These are phyloP conservation scores for Solanum sejunctum DNA, from an alignment of 257 asterid species.

Conservation along the genomic window DNA sequence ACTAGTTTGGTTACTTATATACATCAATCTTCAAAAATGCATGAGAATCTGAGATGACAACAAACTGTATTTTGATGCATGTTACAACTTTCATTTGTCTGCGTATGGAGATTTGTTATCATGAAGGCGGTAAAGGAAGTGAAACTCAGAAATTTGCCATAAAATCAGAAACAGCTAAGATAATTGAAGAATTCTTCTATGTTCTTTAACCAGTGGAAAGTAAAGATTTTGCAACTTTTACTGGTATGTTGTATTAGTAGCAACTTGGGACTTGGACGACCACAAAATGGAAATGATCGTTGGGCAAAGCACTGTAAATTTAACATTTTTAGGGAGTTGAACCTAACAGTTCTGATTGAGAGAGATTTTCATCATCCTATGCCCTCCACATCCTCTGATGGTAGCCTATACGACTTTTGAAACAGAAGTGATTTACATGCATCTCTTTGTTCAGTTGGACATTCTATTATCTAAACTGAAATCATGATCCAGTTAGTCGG, in stretches of 20 bases:
- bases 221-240: background rate
- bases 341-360: background rate
- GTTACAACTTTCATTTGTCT: background rate
- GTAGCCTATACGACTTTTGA: background rate
- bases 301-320: background rate
- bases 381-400: background rate
- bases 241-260: background rate
- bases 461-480: background rate
- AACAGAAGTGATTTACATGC: background rate
- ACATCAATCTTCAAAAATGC: background rate
- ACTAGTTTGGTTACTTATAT: background rate
- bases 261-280: background rate
- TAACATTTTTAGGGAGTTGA: background rate
- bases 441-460: background rate
- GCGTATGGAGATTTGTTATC: too few relatives aligned
- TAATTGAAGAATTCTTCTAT: background rate
- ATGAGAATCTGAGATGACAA: background rate
- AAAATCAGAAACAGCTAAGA: background rate
- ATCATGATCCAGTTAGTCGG: background rate
- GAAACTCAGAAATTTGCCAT: background rate
- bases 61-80: background rate
- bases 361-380: background rate
- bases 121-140: background rate
- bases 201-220: background rate
- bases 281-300: background rate